Conservation (phyloP, 805 yeast species). For the Teunomyces barrocoloradensis region DNA sequence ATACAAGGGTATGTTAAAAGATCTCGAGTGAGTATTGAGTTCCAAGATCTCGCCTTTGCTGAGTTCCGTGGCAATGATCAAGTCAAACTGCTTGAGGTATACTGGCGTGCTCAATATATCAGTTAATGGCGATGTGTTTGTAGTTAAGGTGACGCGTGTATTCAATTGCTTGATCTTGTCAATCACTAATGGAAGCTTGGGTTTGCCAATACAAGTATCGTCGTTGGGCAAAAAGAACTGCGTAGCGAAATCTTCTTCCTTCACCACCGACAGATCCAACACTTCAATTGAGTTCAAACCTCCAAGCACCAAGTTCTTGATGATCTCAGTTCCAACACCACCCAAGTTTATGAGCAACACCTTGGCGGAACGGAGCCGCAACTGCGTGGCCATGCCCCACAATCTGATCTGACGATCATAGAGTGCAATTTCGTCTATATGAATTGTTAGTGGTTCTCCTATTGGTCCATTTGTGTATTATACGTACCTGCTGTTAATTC, state of each 20-base stretch:
- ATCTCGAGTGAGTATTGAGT: constrained; percentile 59
- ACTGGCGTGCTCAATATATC: constrained; percentile 14
- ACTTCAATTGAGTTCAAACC: constrained; percentile 82
- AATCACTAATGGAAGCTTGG: constrained; percentile 53
- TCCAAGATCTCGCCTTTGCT: constrained; percentile 35
- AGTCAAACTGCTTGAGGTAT: constrained; percentile 56
- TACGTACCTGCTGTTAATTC: constrained; percentile 20
- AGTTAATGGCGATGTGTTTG: constrained; percentile 32
- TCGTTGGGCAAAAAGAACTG: constrained; percentile 69
- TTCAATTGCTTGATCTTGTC: constrained; percentile 69
- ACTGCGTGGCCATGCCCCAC: constrained; percentile 96
- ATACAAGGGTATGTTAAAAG: constrained; percentile 61
- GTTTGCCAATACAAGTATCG: constrained; percentile 52
- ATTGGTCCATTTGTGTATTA: not conserved
- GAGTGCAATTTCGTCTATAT: constrained; percentile 77
- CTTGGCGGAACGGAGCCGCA: constrained; percentile 66
- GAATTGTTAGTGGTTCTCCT: constrained; percentile 5
- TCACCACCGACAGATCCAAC: constrained; percentile 54
- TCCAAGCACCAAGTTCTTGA: constrained; percentile 81
- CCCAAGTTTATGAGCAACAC: constrained; percentile 71
- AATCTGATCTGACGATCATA: constrained; percentile 93
- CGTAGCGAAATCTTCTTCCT: constrained; percentile 62
- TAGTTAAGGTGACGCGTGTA: constrained; percentile 64
- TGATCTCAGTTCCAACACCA: constrained; percentile 76
- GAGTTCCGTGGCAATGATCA: constrained; percentile 75